phyloP scores from a whole-genome alignment of 2,329 filamentous ascomycete species.

The Chaetoscypha palmicola region DNA sequence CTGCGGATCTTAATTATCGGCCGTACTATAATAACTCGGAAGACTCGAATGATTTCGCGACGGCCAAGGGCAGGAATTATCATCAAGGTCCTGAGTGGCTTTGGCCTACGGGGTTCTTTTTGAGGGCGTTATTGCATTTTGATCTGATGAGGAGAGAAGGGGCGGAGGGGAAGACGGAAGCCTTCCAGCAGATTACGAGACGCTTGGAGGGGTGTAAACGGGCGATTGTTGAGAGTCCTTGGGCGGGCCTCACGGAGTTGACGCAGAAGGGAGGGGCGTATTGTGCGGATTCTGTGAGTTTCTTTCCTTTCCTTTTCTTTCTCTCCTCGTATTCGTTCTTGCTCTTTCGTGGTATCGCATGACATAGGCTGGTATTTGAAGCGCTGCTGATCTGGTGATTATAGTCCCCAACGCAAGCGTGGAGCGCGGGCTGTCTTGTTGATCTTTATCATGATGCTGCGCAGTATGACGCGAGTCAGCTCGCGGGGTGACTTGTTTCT shows the following conservation, averaged over 20 bases:
- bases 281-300: conserved; percentile 79
- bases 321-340: no score
- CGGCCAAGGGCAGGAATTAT: conserved; percentile 92
- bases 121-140: conserved; percentile 85
- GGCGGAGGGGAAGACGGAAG: conserved; percentile 66
- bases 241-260: conserved; percentile 88
- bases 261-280: conserved; percentile 82
- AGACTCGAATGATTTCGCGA: conserved; percentile 84
- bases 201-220: conserved; percentile 77
- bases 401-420: conserved; percentile 91
- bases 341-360: no score
- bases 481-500: conserved; percentile 8
- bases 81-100: conserved; percentile 98
- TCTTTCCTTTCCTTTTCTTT: conserved; percentile 6
- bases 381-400: no score
- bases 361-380: no score
- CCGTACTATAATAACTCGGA: conserved; percentile 94
- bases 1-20: conserved; percentile 84
- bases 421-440: conserved; percentile 90
- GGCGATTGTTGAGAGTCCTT: conserved; percentile 70
- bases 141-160: conserved; percentile 67
- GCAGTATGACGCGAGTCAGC: conserved; percentile 27
- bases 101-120: conserved; percentile 94
- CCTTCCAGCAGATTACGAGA: conserved; percentile 89
- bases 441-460: conserved; percentile 92